These are phyloP conservation scores for Ceratobasidium papillatum DNA, from an alignment of 1,284 basidiomycete species.

Conservation along the genomic window DNA sequence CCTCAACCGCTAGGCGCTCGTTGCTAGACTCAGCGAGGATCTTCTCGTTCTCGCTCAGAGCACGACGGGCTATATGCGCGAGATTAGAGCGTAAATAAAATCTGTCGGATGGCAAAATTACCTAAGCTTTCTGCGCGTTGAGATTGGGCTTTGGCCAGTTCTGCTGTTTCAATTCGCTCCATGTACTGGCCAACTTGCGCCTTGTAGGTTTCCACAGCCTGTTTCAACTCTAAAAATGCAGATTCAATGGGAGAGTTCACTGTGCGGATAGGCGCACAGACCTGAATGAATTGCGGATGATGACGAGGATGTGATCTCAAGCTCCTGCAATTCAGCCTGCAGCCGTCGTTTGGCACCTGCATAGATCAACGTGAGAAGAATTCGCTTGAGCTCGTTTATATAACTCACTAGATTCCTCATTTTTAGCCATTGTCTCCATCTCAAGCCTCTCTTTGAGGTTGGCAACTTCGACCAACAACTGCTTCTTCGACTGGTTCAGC, in stretches of 20 bases:
- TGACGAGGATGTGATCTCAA: constrained; percentile 68
- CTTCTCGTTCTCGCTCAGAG: constrained; percentile 71
- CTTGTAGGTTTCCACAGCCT: constrained; percentile 71
- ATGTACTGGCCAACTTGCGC: constrained; percentile 68
- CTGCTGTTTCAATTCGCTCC: constrained; percentile 71
- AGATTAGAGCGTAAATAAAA: constrained; percentile 37
- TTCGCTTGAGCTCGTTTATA: not conserved
- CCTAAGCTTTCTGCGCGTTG: constrained; percentile 71
- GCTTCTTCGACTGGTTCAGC: constrained; percentile 63
- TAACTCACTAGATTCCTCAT: constrained; percentile 65
- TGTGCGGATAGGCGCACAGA: constrained; percentile 48
- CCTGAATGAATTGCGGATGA: constrained; percentile 69
- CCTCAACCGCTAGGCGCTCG: constrained; percentile 65
- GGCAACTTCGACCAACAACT: constrained; percentile 65
- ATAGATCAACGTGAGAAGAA: constrained; percentile 33
- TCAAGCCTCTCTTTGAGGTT: constrained; percentile 67
- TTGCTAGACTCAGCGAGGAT: constrained; percentile 61
- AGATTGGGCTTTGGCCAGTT: constrained; percentile 71
- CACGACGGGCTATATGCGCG: constrained; percentile 61
- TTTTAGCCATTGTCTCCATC: constrained; percentile 60
- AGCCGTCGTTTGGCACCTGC: constrained; percentile 68
- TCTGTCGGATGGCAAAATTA: constrained; percentile 50
- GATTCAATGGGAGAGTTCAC: not conserved
- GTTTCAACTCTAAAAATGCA: constrained; percentile 60
- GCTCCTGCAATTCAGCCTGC: constrained; percentile 69